phyloP scores from a whole-genome alignment of 2,329 filamentous ascomycete genomes.

The Colletotrichum zoysiae region DNA sequence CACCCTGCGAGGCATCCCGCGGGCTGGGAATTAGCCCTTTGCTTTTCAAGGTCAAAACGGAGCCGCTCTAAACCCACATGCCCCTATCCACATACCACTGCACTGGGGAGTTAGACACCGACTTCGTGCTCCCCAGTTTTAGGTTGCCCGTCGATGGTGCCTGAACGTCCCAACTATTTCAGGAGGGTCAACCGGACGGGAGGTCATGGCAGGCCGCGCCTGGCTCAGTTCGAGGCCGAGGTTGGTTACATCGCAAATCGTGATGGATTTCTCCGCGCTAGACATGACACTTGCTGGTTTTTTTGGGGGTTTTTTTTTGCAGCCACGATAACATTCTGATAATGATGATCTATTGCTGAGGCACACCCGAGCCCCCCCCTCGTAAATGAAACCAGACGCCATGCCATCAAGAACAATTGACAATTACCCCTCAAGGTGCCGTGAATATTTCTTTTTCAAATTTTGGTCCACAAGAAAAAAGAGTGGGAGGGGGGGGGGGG shows the following conservation, averaged over 20 bases:
- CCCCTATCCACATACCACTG: too few relatives aligned
- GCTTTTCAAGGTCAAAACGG: neutral
- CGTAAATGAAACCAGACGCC: conserved; percentile 26
- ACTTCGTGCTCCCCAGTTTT: too few relatives aligned
- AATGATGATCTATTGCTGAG: neutral
- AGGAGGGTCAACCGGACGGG: neutral
- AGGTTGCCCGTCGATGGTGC: neutral
- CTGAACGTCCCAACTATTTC: neutral
- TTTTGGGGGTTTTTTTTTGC: neutral
- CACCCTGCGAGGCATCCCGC: conserved; percentile 30
- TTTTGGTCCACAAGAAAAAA: neutral
- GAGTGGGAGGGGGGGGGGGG: too few relatives aligned
- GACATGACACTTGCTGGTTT: neutral
- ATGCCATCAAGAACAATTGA: neutral
- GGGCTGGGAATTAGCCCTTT: neutral
- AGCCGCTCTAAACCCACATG: neutral
- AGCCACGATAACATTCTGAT: neutral
- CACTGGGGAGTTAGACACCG: neutral
- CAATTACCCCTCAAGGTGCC: neutral
- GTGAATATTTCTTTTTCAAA: neutral
- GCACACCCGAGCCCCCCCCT: neutral
- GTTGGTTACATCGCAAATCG: neutral
- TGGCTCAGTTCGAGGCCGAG: neutral
- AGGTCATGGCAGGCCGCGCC: neutral
- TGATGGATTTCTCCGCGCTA: neutral